Evolutionary conservation across 108 stramenopile genomes (phyloP).

Genomic region (Skeletonema potamos): DNA sequence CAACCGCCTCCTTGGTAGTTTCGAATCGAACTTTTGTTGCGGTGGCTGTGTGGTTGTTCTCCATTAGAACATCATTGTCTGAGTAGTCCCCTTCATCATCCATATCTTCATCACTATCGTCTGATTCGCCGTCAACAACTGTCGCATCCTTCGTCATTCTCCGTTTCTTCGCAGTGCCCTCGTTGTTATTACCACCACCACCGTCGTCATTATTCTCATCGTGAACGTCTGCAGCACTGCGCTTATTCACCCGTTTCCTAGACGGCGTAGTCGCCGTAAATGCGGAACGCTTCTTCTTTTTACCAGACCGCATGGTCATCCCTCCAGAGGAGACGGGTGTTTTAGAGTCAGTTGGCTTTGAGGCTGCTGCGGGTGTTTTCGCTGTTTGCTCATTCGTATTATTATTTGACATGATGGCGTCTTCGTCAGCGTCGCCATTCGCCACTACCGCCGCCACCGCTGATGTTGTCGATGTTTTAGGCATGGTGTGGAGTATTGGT

Average conservation of each 20-base stretch:
- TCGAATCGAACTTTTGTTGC: neutral
- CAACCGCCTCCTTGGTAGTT: conserved; percentile 4
- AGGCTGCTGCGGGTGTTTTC: neutral
- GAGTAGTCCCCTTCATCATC: neutral
- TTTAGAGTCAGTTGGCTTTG: neutral
- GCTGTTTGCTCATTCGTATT: neutral
- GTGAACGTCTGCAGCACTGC: neutral
- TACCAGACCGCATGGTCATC: conserved; percentile 1
- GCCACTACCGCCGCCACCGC: neutral
- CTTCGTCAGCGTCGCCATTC: neutral
- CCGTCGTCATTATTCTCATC: neutral
- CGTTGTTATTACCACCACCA: neutral
- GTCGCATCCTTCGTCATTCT: neutral
- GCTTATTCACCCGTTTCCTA: neutral
- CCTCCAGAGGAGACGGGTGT: conserved; percentile 6
- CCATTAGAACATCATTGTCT: neutral
- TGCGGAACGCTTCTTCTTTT: neutral
- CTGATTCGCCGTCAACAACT: neutral
- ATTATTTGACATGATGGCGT: neutral
- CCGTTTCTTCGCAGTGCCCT: neutral
- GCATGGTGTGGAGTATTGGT: neutral
- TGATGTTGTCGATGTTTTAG: neutral
- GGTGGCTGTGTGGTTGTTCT: neutral
- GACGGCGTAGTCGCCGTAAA: neutral
- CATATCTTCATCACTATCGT: neutral